Evolutionary conservation across 805 yeast species (phyloP), one percentile per base, ranked within the genome.

Genomic region (Clavispora fructus): DNA sequence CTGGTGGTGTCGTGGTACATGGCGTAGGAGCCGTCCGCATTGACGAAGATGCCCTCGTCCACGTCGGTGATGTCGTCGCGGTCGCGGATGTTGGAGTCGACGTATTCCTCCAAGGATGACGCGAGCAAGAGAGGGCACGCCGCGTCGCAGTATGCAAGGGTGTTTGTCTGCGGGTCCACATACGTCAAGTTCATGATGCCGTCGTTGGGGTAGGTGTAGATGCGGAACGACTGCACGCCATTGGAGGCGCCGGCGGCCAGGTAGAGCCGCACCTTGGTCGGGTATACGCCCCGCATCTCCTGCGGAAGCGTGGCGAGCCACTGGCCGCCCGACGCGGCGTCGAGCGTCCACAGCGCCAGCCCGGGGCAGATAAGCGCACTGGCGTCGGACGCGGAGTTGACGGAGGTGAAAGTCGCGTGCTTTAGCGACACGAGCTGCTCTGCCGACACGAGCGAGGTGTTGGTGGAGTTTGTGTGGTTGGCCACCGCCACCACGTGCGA

Each of bases 141-240:
- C 0, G 96, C 95, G 63, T 90, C 96, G 71, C 99, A 94, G 59
- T 68, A 68, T 13, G 67, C 61, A 3, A 75, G 42, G n/a, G 71
- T 65, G 41, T 84, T 80, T 2, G 88, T 75, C 0, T 60, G 49
- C 3, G 96, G 95, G 59, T 92, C 92, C 19, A 86, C 69, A 58
- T 90, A 94, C 0, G 95, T 81, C 52, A 94, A 63, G 62, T 94
- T 94, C 96, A 94, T 87, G 50, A 92, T 92, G 53, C 97, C 88
- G 54, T 83, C 77, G 11, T 90, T 75, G 0, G 97, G 97, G 44
- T 76, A 67, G 0, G 96, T 82, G 35, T 85, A 68, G 7, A 94
- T 69, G 57, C 97, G 76, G 62, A 91, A 94, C 7, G 75, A 48
- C 41, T 82, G 73, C 6, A 82, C 75, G 12, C 83, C 80, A 43